These are phyloP conservation scores for Cordyceps cicadae DNA, from an alignment of 2,329 filamentous ascomycete species.

Conservation along the genomic window DNA sequence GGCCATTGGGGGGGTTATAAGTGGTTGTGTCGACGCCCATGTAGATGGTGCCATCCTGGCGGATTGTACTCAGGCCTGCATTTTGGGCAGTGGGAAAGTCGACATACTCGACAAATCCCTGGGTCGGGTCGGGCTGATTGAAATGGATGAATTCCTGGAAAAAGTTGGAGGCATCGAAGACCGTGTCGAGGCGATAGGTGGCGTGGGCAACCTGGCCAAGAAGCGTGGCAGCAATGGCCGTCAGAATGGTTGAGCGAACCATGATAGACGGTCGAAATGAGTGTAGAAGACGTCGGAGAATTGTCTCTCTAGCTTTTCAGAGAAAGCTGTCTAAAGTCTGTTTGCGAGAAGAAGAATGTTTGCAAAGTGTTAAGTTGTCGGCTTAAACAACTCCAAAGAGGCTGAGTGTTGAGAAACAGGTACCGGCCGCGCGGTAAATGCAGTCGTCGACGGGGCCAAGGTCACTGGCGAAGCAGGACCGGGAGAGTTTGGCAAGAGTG, in stretches of 20 bases:
- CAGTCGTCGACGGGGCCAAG: neutral
- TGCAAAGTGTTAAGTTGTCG: neutral
- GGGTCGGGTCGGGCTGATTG: slow-evolving; percentile 55
- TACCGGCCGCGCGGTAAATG: neutral
- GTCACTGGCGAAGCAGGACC: neutral
- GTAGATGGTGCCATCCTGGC: slow-evolving; percentile 46
- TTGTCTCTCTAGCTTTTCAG: neutral
- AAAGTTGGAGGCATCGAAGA: slow-evolving; percentile 46
- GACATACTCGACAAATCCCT: slow-evolving; percentile 67
- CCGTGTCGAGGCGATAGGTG: slow-evolving; percentile 38
- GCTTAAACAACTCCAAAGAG: neutral
- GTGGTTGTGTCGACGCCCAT: slow-evolving; percentile 62
- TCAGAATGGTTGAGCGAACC: slow-evolving; percentile 19
- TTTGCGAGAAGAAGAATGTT: neutral
- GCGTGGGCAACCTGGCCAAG: slow-evolving; percentile 20
- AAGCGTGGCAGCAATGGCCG: slow-evolving; percentile 24
- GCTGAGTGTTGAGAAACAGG: neutral
- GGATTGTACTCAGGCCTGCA: slow-evolving; percentile 49
- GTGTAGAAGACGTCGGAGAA: neutral
- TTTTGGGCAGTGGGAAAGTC: slow-evolving; percentile 47
- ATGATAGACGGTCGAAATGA: slow-evolving; percentile 13
- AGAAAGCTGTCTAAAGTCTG: neutral
- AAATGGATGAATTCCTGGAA: slow-evolving; percentile 50
- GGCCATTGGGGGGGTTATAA: slow-evolving; percentile 47
- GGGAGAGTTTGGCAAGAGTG: neutral